Percentiles rank a stretch among this genome's conserved stretches.
Evolutionary conservation across 305 asterid genomes (phyloP).

Genomic region (Stenogyne calaminthoides): DNA sequence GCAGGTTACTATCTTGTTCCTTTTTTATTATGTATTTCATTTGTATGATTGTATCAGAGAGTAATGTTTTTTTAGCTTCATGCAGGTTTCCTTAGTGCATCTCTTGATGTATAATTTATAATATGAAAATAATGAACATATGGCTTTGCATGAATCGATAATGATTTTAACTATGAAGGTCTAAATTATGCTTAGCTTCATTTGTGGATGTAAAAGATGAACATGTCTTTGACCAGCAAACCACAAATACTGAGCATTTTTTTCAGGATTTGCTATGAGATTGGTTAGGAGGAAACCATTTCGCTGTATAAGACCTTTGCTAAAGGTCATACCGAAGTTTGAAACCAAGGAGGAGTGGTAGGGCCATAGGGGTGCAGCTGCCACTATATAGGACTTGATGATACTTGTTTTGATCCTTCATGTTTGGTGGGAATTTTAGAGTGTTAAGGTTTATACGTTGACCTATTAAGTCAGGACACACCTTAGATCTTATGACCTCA

Average conservation of each 20-base stretch:
- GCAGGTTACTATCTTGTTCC: conserved; percentile 62
- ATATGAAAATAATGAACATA: conserved; percentile 13
- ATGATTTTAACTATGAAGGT: conserved; percentile 1
- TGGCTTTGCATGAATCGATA: conserved; percentile 14
- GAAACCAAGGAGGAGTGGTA: conserved; percentile 2
- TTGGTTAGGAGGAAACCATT: conserved; percentile 5
- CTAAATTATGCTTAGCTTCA: conserved; percentile 13
- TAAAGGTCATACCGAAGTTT: neutral
- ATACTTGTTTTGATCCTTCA: conserved; percentile 11
- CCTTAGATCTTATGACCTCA: neutral
- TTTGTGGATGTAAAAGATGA: conserved; percentile 9
- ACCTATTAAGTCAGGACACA: neutral
- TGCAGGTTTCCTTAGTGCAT: neutral
- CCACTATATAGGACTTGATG: conserved; percentile 21
- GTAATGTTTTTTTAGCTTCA: neutral
- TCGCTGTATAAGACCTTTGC: neutral
- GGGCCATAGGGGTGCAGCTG: neutral
- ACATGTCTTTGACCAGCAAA: conserved; percentile 1
- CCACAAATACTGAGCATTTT: neutral
- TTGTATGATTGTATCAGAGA: conserved; percentile 15
- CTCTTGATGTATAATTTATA: neutral
- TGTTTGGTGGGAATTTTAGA: neutral
- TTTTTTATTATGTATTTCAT: neutral
- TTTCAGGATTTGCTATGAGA: neutral
- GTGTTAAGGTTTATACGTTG: conserved; percentile 3